Base-by-base conservation (phyloP, 179 eudicot species). In the Beta macrorhiza region DNA sequence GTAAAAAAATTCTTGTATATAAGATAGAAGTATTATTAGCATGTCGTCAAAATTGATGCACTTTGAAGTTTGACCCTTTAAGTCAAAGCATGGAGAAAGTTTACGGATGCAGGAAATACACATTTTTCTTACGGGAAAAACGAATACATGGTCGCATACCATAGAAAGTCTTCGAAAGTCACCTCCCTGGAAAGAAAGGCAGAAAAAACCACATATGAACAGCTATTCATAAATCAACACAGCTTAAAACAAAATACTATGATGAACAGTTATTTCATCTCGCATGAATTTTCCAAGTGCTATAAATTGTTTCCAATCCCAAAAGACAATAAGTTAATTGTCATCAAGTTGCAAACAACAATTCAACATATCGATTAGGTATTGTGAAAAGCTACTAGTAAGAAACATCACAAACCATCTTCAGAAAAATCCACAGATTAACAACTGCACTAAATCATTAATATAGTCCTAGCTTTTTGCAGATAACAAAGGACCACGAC, bases 91-190 rank as follows among this genome's bases (percentile, higher is more conserved):
- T 65, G 44, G 13, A 11, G 45, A 29, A 9, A 65, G 29, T 65
- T 22, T 65, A 49, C 53, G 9, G 69, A 65, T 15, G 44, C 42
- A 13, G 29, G 17, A 47, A 44, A 51, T 68, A 55, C 61, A 53
- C 16, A 53, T 16, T 4, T 15, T 55, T 1, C 16, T 15, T 1
- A 63, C 7, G 45, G 19, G 44, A 7, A 73, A 20, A 72, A 79
- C 16, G 52, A 51, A 49, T 44, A 22, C 13, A 22, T 13, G 53
- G 61, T 44, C 57, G 57, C 91, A 55, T 93, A 93, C 99, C 99
- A 92, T 17, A 95, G 91, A 81, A 95, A 95, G 92, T 92, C 98
- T 78, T 95, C 94, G 86, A 93, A 93, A 57, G 83, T 81, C 85
- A 89, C 97, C 84, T 93, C 91, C 52, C 99, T 95, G 95, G 80